Percentiles rank a stretch among this genome's conserved stretches.
These are phyloP conservation scores for Sporothrix globosa DNA, from an alignment of 2,329 filamentous ascomycete genomes.

Conservation along the genomic window DNA sequence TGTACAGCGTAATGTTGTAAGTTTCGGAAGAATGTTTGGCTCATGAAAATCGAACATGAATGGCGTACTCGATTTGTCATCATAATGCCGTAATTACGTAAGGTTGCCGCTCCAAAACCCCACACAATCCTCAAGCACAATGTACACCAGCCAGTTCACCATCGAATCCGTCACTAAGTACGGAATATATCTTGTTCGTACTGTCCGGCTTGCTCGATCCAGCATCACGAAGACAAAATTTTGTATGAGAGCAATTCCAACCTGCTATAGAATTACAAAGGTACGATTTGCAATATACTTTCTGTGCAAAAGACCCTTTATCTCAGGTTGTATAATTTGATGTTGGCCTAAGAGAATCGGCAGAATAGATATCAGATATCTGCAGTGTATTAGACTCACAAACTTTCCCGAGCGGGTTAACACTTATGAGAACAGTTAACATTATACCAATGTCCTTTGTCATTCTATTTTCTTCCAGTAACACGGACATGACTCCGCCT, in stretches of 20 bases:
- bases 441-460: no score
- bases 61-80: constrained; percentile 8
- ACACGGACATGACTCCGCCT: no score
- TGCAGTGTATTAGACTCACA: no score
- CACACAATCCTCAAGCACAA: background rate
- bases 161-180: background rate
- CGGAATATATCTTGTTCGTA: background rate
- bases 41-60: background rate
- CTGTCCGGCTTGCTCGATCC: background rate
- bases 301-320: no score
- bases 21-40: background rate
- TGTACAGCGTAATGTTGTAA: background rate
- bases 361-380: no score
- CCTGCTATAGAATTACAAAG: background rate
- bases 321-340: no score
- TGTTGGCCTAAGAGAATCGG: no score
- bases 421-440: no score
- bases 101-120: background rate
- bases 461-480: no score
- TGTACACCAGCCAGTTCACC: background rate
- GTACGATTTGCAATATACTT: no score
- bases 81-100: background rate
- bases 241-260: background rate
- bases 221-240: background rate
- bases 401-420: no score